Percentiles rank a stretch among this genome's conserved stretches.
phyloP scores from a whole-genome alignment of 495 filamentous ascomycete genomes.

The Penicillium crystallinum region DNA sequence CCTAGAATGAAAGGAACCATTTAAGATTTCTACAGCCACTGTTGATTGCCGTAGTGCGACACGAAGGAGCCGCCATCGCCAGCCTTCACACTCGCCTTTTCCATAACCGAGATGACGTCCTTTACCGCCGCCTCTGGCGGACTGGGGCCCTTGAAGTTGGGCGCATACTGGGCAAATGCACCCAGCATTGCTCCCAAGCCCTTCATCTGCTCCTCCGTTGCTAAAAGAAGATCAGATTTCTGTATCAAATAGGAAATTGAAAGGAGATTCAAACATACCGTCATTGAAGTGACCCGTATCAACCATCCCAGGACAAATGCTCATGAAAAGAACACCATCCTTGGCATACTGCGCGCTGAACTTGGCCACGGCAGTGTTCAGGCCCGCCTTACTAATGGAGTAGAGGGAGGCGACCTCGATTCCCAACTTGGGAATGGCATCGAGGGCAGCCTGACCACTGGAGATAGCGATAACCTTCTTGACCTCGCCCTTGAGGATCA shows the following conservation, averaged over 20 bases:
- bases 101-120: constrained; percentile 29
- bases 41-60: constrained; percentile 51
- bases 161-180: constrained; percentile 41
- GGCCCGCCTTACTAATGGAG: constrained; percentile 38
- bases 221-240: constrained; percentile 1
- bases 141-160: constrained; percentile 44
- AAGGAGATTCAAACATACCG: neutral
- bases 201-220: constrained; percentile 32
- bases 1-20: neutral
- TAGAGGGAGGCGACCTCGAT: constrained; percentile 27
- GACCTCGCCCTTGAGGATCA: constrained; percentile 40
- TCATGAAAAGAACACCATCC: constrained; percentile 48
- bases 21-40: constrained; percentile 34
- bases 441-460: constrained; percentile 43
- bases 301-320: constrained; percentile 45
- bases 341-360: constrained; percentile 48
- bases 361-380: constrained; percentile 42
- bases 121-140: constrained; percentile 40
- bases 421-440: constrained; percentile 31
- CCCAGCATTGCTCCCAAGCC: constrained; percentile 19
- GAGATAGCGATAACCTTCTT: constrained; percentile 56
- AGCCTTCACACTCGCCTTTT: constrained; percentile 43
- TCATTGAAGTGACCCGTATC: neutral
- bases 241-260: neutral
- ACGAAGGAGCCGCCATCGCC: constrained; percentile 49